These are phyloP conservation scores for Lupinus albus DNA, from an alignment of 306 rosid species.

Conservation along the genomic window DNA sequence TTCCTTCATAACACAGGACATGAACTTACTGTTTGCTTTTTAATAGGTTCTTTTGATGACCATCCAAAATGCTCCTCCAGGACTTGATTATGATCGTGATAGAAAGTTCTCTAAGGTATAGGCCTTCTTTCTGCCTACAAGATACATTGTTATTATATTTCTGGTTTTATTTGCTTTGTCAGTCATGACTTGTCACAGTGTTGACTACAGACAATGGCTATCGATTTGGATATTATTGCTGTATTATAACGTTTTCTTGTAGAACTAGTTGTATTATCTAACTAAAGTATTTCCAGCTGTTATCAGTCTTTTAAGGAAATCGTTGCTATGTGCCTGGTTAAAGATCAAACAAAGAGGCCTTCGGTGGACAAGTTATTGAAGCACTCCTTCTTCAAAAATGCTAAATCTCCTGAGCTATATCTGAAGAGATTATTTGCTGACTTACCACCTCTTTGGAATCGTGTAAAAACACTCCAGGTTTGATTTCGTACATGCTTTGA, in stretches of 20 bases:
- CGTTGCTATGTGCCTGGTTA: slow-evolving; percentile 99
- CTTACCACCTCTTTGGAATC: slow-evolving; percentile 91
- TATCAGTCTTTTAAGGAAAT: slow-evolving; percentile 99
- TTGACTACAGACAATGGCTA: not conserved
- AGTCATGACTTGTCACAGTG: slow-evolving; percentile 10
- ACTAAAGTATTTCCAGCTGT: slow-evolving; percentile 97
- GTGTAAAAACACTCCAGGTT: slow-evolving; percentile 97
- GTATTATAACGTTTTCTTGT: slow-evolving; percentile 33
- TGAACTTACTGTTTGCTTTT: slow-evolving; percentile 29
- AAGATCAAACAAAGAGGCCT: slow-evolving; percentile 98
- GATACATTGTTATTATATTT: not conserved
- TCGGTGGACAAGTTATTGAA: slow-evolving; percentile 87
- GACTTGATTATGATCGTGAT: slow-evolving; percentile 98
- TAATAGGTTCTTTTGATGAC: slow-evolving; percentile 93
- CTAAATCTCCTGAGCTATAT: slow-evolving; percentile 92
- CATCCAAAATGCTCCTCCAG: slow-evolving; percentile 99
- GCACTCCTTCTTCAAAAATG: slow-evolving; percentile 83
- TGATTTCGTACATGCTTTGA: slow-evolving; percentile 33
- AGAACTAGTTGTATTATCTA: slow-evolving; percentile 57
- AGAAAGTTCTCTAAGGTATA: slow-evolving; percentile 96
- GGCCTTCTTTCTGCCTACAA: slow-evolving; percentile 66
- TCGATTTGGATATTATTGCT: not conserved
- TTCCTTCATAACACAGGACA: slow-evolving; percentile 1
- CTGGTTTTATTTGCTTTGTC: slow-evolving; percentile 22
- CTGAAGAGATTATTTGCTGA: slow-evolving; percentile 87